Evolutionary conservation across 2,329 filamentous ascomycete species (phyloP).

Genomic region (Fusarium anthophilum): DNA sequence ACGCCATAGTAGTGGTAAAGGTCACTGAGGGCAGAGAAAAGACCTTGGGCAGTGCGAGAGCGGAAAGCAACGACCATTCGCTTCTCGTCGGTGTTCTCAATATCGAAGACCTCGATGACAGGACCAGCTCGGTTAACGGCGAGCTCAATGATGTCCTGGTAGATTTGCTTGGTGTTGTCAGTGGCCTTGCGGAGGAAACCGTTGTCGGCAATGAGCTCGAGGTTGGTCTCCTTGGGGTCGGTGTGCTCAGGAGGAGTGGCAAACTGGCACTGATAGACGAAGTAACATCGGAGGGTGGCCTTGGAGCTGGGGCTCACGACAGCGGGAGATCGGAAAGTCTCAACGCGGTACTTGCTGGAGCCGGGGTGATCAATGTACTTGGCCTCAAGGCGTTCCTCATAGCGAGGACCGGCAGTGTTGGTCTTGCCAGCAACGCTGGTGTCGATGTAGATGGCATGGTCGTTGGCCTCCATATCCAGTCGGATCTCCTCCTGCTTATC

Average conservation of each 20-base stretch:
- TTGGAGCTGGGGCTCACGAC: conserved; percentile 77
- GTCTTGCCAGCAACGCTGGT: conserved; percentile 90
- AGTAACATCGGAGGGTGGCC: conserved; percentile 94
- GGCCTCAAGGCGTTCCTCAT: conserved; percentile 91
- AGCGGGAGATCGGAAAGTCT: conserved; percentile 94
- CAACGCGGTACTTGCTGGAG: conserved; percentile 84
- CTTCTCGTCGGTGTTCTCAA: conserved; percentile 91
- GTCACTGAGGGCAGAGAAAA: conserved; percentile 95
- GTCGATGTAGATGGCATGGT: conserved; percentile 98
- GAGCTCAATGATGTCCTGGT: conserved; percentile 90
- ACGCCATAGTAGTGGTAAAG: conserved; percentile 99
- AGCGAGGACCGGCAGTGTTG: conserved; percentile 81
- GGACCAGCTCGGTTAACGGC: conserved; percentile 88
- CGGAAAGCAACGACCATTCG: conserved; percentile 94
- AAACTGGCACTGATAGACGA: conserved; percentile 97
- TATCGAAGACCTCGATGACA: conserved; percentile 97
- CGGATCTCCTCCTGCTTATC: conserved; percentile 95
- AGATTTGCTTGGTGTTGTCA: conserved; percentile 93
- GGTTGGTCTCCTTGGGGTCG: conserved; percentile 79
- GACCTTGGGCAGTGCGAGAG: conserved; percentile 86
- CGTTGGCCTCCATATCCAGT: conserved; percentile 91
- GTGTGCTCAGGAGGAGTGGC: conserved; percentile 77
- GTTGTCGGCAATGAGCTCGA: conserved; percentile 91
- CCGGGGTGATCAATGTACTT: conserved; percentile 91
- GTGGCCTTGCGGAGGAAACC: conserved; percentile 97